phyloP scores from a whole-genome alignment of 2,329 filamentous ascomycete species.

The Rhynchosporium agropyri region DNA sequence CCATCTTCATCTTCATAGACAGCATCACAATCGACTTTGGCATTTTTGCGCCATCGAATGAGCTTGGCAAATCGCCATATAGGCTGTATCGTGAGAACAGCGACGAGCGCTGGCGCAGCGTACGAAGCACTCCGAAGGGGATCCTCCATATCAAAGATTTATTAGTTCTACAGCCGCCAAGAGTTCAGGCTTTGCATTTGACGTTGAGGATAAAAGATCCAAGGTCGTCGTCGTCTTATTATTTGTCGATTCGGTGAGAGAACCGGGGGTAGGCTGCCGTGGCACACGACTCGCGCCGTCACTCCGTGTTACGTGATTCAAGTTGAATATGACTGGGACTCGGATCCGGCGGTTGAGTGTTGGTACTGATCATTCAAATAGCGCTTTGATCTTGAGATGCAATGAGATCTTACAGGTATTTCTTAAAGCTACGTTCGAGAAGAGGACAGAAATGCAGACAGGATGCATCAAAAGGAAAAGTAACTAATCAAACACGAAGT shows the following conservation, averaged over 20 bases:
- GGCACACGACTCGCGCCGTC: conserved; percentile 7
- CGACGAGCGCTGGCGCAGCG: conserved; percentile 9
- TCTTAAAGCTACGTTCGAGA: too few species aligned
- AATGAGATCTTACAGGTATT: too few species aligned
- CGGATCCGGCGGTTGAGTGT: too few species aligned
- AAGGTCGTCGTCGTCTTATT: neutral
- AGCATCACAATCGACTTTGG: conserved; percentile 19
- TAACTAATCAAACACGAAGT: neutral
- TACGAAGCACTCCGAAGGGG: conserved; percentile 3
- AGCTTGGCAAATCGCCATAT: conserved; percentile 30
- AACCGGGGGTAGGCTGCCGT: neutral
- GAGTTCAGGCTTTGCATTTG: conserved; percentile 9
- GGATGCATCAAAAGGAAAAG: neutral
- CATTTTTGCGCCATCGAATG: conserved; percentile 24
- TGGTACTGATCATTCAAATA: too few species aligned
- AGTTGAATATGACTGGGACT: too few species aligned
- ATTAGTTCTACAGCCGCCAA: conserved; percentile 1
- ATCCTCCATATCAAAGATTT: conserved; percentile 8
- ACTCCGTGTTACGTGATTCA: neutral
- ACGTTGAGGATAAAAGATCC: neutral
- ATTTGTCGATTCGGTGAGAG: conserved; percentile 1
- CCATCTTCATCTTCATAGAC: conserved; percentile 71
- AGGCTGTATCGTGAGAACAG: conserved; percentile 31
- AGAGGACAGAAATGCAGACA: too few species aligned
- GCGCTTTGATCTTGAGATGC: too few species aligned